Base-by-base conservation (phyloP, 1,284 basidiomycete genomes). In the Cryptococcus wingfieldii region DNA sequence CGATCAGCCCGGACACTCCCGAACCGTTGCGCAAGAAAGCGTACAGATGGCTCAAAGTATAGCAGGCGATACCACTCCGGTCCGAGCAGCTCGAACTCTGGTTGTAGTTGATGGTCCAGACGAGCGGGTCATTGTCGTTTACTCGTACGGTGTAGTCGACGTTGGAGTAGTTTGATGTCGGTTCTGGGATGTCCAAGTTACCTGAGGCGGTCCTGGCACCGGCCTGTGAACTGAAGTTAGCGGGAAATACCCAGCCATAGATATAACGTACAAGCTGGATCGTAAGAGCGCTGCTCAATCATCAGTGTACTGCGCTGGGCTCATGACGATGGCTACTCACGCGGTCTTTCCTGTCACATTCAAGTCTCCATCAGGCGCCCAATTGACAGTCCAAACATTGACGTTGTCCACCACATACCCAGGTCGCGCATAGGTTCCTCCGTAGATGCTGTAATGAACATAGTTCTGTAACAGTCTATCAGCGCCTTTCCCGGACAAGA, bases 311-410 rank as follows among this genome's bases (percentile, higher is more conserved):
- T 27, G 41, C 4, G 16, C 7, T 34, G 37, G 12, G 14, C 19
- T 37, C 38, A 9, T 51, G 42, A 31, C 2, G 1, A 27, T 8
- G 9, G 13, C n/a, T 9, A 50, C 54, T 50, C 23, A 55, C 54
- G 54, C 54, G 12, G 50, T 51, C 54, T 50, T 55, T 16, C 54
- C 47, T 2, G 38, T 13, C 3, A 38, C 42, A 18, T 31, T 28
- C n/a, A 55, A n/a, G 1, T 37, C 46, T 3, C 12, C 31, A 3
- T 61, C 53, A 9, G 45, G 42, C 6, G 47, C 47, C 46, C 58
- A 64, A 47, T 64, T 62, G 42, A 64, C 46, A 0, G 51, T 55
- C 63, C 63, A 64, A 38, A 57, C 54, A 50, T 64, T 64, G 50
- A 64, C 55, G 38, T 60, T 60, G 18, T 64, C 56, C 41, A 50